phyloP scores from a whole-genome alignment of 176 grass and related monocot species.

The Oryza longistaminata region DNA sequence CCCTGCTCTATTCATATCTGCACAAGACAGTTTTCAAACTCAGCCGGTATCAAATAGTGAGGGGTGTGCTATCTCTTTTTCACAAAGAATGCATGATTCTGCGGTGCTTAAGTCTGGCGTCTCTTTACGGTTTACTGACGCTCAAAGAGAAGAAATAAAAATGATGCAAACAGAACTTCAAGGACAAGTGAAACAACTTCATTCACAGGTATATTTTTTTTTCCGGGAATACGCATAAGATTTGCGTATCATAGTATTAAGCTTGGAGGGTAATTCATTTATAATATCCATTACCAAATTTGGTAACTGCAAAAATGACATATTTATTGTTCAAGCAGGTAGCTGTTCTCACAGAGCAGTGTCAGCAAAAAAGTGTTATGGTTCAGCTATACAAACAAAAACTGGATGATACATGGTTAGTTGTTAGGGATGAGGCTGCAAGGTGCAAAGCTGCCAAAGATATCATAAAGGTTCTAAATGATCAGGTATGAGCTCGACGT shows the following conservation, averaged over 20 bases:
- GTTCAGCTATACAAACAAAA: conserved; percentile 71
- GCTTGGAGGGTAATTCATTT: conserved; percentile 26
- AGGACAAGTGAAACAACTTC: conserved; percentile 70
- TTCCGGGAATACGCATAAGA: too few relatives aligned
- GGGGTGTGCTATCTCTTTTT: conserved; percentile 33
- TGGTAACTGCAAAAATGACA: conserved; percentile 20
- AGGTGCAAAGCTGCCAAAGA: conserved; percentile 83
- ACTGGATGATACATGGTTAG: conserved; percentile 80
- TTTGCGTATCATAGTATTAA: too few relatives aligned
- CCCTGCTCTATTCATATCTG: conserved; percentile 49
- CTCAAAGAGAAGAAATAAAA: conserved; percentile 46
- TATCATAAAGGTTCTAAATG: conserved; percentile 74
- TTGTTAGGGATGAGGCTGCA: conserved; percentile 85
- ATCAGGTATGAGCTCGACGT: conserved; percentile 55
- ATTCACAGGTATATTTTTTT: conserved; percentile 42
- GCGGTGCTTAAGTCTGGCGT: conserved; percentile 17
- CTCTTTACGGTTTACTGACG: conserved; percentile 33
- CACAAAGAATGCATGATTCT: conserved; percentile 44
- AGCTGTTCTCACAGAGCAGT: conserved; percentile 58
- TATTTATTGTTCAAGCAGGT: conserved; percentile 46
- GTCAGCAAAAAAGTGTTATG: conserved; percentile 56
- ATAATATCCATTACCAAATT: not conserved
- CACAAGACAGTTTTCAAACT: conserved; percentile 39
- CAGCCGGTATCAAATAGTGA: conserved; percentile 30
- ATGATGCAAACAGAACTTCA: conserved; percentile 58